Evolutionary conservation across 2,329 filamentous ascomycete species (phyloP).

Genomic region (Xylariaceae sp.): DNA sequence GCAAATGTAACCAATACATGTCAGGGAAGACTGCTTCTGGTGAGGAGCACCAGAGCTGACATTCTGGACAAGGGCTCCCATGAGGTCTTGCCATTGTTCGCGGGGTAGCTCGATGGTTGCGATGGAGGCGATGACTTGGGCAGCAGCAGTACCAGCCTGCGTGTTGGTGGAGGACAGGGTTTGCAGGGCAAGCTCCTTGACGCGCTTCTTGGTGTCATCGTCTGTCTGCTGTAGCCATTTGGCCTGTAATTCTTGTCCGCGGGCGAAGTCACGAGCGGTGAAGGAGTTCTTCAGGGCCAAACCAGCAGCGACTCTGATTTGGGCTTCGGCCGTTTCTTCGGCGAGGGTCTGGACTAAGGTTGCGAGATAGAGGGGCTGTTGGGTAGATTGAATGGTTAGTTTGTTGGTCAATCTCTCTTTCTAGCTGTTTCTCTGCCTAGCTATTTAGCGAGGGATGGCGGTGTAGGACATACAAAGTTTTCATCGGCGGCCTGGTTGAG

Average conservation of each 20-base stretch:
- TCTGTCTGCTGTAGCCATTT: slow-evolving; percentile 89
- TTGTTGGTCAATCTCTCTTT: too few relatives aligned
- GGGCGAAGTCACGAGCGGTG: slow-evolving; percentile 82
- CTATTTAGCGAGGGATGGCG: too few relatives aligned
- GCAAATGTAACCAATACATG: slow-evolving; percentile 97
- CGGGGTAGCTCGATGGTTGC: slow-evolving; percentile 91
- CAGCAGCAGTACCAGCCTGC: slow-evolving; percentile 82
- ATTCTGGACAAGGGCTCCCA: slow-evolving; percentile 84
- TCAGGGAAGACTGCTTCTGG: slow-evolving; percentile 91
- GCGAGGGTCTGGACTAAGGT: slow-evolving; percentile 92
- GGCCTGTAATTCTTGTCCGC: slow-evolving; percentile 83
- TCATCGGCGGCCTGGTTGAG: slow-evolving; percentile 86
- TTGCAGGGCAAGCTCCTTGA: slow-evolving; percentile 87
- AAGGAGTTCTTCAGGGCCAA: slow-evolving; percentile 98
- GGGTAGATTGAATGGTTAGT: slow-evolving; percentile 7
- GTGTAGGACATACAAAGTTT: slow-evolving; percentile 76
- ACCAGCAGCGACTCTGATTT: slow-evolving; percentile 91
- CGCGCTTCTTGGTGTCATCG: slow-evolving; percentile 73
- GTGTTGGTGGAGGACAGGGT: slow-evolving; percentile 76
- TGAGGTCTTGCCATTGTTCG: slow-evolving; percentile 89
- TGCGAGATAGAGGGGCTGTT: slow-evolving; percentile 77
- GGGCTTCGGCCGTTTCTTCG: slow-evolving; percentile 77
- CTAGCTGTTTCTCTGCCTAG: too few relatives aligned
- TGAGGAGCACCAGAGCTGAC: slow-evolving; percentile 82
- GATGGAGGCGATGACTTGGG: slow-evolving; percentile 93